A percentile compares a stretch with the other conserved stretches of the same genome.
Conservation (phyloP, 495 filamentous ascomycete species). For the Aspergillus indologenus region DNA sequence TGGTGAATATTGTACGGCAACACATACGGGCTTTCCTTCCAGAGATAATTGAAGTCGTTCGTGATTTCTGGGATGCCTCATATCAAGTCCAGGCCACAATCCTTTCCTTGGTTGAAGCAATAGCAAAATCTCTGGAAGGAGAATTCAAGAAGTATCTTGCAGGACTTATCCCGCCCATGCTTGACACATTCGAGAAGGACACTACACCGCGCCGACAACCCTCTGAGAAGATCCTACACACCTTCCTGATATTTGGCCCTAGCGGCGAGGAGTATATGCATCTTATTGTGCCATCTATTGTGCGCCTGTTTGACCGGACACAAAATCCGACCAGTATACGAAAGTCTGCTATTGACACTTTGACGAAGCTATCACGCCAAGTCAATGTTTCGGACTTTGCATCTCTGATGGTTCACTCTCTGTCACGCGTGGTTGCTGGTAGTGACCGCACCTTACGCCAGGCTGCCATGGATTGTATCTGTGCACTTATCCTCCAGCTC, state of each 20-base stretch:
- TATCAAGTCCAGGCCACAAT: conserved; percentile 83
- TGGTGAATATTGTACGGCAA: conserved; percentile 92
- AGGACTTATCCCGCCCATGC: conserved; percentile 82
- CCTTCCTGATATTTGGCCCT: conserved; percentile 93
- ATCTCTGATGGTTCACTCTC: conserved; percentile 87
- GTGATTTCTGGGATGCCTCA: conserved; percentile 79
- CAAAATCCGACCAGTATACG: conserved; percentile 73
- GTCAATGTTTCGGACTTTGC: conserved; percentile 98
- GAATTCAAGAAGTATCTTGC: conserved; percentile 97
- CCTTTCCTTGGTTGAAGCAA: conserved; percentile 83
- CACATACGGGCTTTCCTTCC: conserved; percentile 88
- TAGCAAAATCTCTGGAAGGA: conserved; percentile 88
- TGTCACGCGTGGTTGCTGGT: conserved; percentile 72
- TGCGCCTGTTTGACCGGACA: conserved; percentile 82
- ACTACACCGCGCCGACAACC: conserved; percentile 65
- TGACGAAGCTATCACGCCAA: conserved; percentile 90
- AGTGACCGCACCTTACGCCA: conserved; percentile 70
- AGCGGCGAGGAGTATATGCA: conserved; percentile 99
- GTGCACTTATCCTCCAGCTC: conserved; percentile 91
- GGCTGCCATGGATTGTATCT: conserved; percentile 91
- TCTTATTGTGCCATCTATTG: conserved; percentile 93
- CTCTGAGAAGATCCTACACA: conserved; percentile 87
- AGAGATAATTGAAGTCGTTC: conserved; percentile 76
- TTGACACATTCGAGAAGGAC: conserved; percentile 87
- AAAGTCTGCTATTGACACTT: conserved; percentile 87